Conservation (phyloP, 2,329 filamentous ascomycete species). For the Chaetomiaceae sp. region DNA sequence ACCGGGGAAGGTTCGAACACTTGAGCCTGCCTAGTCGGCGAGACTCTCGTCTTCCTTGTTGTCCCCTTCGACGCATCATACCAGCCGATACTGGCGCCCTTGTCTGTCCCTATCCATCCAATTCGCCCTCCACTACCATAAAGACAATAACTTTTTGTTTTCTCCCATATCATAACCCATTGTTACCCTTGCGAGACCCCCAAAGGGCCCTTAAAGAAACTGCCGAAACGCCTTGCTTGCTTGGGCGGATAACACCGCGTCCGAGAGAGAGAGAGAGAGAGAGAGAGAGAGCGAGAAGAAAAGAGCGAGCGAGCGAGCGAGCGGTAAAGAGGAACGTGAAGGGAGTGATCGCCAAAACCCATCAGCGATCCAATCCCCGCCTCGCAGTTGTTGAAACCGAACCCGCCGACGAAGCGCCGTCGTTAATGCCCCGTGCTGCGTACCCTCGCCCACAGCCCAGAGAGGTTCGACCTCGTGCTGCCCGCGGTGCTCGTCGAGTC, state of each 20-base stretch:
- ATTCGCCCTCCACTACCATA: background rate
- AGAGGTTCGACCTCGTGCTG: conserved; percentile 18
- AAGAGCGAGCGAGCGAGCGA: background rate
- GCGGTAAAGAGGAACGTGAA: background rate
- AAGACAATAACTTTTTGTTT: conserved; percentile 15
- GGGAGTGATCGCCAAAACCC: too few species aligned
- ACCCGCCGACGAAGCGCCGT: background rate
- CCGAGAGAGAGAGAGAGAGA: background rate
- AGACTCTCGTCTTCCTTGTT: too few species aligned
- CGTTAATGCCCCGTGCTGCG: conserved; percentile 28
- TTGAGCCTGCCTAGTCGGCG: background rate
- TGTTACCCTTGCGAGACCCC: background rate
- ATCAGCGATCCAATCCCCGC: too few species aligned
- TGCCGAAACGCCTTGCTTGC: conserved; percentile 24
- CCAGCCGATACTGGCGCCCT: background rate
- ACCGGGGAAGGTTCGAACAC: background rate
- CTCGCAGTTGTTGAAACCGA: too few species aligned
- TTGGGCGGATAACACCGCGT: background rate
- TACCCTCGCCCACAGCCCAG: conserved; percentile 38
- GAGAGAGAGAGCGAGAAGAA: background rate
- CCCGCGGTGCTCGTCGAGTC: conserved; percentile 24
- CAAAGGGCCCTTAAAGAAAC: too few species aligned
- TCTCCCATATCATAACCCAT: conserved; percentile 14
- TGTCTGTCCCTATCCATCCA: background rate
- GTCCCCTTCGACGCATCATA: background rate